phyloP scores from a whole-genome alignment of 371 early-diverging fungal species.

The Syncephalastrum sp. region DNA sequence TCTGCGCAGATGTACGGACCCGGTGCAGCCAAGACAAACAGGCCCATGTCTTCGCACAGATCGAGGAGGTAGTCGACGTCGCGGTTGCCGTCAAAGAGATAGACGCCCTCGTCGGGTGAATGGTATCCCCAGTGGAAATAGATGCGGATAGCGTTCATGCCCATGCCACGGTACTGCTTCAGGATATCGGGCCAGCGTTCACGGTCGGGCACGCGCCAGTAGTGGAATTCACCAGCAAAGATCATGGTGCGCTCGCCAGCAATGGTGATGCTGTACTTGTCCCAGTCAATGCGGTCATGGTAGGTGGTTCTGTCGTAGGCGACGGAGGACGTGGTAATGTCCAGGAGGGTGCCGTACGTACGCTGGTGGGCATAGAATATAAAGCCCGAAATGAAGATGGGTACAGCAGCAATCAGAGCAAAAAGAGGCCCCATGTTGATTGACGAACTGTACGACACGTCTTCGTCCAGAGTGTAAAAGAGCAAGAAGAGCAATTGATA shows the following conservation, averaged over 20 bases:
- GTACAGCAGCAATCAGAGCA: slow-evolving; percentile 40
- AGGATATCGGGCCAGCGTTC: slow-evolving; percentile 59
- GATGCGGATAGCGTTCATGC: slow-evolving; percentile 83
- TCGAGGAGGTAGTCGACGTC: slow-evolving; percentile 73
- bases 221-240: slow-evolving; percentile 77
- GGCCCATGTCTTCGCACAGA: slow-evolving; percentile 71
- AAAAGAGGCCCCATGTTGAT: slow-evolving; percentile 31
- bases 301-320: slow-evolving; percentile 57
- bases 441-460: no score
- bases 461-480: no score
- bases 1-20: slow-evolving; percentile 92
- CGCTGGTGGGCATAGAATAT: slow-evolving; percentile 44
- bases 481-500: no score
- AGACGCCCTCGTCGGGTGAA: slow-evolving; percentile 73
- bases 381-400: slow-evolving; percentile 33
- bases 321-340: slow-evolving; percentile 54
- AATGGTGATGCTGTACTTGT: slow-evolving; percentile 58
- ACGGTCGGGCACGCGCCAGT: slow-evolving; percentile 75
- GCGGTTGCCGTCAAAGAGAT: slow-evolving; percentile 75
- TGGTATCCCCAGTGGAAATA: slow-evolving; percentile 93
- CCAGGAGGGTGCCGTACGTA: slow-evolving; percentile 44
- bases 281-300: slow-evolving; percentile 61
- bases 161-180: slow-evolving; percentile 68
- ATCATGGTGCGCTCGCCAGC: slow-evolving; percentile 64
- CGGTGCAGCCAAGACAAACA: slow-evolving; percentile 83